phyloP scores from a whole-genome alignment of 768 basidiomycete genomes.

The Roridomyces roridus region DNA sequence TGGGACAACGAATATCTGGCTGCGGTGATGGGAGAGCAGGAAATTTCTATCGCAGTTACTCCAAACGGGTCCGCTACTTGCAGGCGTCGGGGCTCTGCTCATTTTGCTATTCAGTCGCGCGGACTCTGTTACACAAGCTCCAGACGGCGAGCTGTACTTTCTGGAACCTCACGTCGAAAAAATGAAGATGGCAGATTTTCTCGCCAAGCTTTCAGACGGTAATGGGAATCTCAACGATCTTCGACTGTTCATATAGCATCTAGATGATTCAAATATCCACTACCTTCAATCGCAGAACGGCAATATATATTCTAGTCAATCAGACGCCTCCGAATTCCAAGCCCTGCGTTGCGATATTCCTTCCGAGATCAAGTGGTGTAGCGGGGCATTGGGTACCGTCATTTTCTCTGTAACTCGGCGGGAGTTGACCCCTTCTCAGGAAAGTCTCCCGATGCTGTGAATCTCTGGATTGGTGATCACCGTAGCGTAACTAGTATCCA shows the following conservation, averaged over 20 bases:
- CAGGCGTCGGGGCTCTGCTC: slow-evolving; percentile 2
- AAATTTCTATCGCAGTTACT: slow-evolving; percentile 79
- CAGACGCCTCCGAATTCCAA: slow-evolving; percentile 62
- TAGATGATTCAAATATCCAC: slow-evolving; percentile 44
- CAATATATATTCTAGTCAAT: slow-evolving; percentile 66
- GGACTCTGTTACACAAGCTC: slow-evolving; percentile 67
- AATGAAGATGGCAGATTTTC: slow-evolving; percentile 68
- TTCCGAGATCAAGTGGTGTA: slow-evolving; percentile 73
- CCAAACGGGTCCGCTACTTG: slow-evolving; percentile 71
- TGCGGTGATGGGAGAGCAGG: slow-evolving; percentile 54
- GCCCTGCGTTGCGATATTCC: slow-evolving; percentile 71
- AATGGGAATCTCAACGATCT: no score
- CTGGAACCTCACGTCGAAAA: slow-evolving; percentile 73
- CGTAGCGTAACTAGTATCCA: slow-evolving; percentile 86
- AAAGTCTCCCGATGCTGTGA: slow-evolving; percentile 83
- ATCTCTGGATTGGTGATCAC: slow-evolving; percentile 89
- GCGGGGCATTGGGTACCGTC: slow-evolving; percentile 74
- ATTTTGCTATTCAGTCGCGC: slow-evolving; percentile 59
- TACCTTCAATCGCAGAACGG: slow-evolving; percentile 95
- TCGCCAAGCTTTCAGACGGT: slow-evolving; percentile 46
- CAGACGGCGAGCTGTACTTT: slow-evolving; percentile 69
- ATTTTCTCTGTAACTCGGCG: not conserved
- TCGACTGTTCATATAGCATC: no score
- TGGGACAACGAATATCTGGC: slow-evolving; percentile 76
- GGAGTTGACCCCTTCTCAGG: slow-evolving; percentile 41